Percentiles rank a stretch among this genome's conserved stretches.
phyloP scores from a whole-genome alignment of 2,329 filamentous ascomycete genomes.

The Alternaria ventricosa region DNA sequence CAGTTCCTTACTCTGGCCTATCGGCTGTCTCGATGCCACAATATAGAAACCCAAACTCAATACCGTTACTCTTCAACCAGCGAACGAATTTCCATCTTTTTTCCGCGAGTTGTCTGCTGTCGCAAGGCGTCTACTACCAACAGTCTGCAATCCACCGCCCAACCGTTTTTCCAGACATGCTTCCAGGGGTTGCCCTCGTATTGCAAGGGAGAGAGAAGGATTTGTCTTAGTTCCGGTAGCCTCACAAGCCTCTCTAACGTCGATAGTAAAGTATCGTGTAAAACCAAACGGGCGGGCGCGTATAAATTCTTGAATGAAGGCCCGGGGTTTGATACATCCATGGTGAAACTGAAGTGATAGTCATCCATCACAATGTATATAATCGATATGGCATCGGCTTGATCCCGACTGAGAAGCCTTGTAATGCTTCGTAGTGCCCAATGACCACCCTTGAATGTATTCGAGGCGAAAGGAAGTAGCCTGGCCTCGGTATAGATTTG shows the following conservation, averaged over 20 bases:
- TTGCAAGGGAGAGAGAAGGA: not conserved
- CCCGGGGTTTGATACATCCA: not conserved
- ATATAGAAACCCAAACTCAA: not conserved
- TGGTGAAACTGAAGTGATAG: not conserved
- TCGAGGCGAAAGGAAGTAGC: not conserved
- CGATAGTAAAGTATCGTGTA: not conserved
- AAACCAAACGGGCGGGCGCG: not conserved
- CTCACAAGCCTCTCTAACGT: not conserved
- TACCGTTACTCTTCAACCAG: not conserved
- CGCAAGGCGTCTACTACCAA: not conserved
- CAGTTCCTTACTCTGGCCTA: not conserved
- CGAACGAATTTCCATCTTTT: not conserved
- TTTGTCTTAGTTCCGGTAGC: not conserved
- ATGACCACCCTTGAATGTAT: not conserved
- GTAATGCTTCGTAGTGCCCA: not conserved
- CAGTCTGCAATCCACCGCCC: not conserved
- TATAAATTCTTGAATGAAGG: not conserved
- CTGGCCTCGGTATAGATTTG: constrained; percentile 1
- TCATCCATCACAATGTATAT: not conserved
- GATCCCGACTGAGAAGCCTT: not conserved
- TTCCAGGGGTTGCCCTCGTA: not conserved
- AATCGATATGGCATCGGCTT: not conserved
- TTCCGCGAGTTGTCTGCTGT: not conserved
- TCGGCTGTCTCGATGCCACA: not conserved
- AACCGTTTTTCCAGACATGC: not conserved